Evolutionary conservation across 257 asterid species (phyloP), one percentile per base, ranked within the genome.

Genomic region (Mitragyna speciosa): DNA sequence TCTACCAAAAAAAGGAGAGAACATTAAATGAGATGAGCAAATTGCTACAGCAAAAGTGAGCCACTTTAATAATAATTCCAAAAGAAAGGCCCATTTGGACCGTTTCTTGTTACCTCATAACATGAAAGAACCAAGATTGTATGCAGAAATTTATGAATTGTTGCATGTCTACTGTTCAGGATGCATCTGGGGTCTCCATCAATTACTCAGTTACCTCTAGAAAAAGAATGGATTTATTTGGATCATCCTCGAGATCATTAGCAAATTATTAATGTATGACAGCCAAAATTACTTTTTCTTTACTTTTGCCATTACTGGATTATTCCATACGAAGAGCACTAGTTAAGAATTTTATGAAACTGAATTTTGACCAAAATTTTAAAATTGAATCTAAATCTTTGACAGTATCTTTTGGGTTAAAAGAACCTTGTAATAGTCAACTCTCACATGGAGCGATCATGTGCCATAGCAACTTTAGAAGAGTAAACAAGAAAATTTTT

Each of bases 101-200:
- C 31, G 58, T 43, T 51, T 33, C 12, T 67, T 5, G 81, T 54
- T 51, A 5, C 75, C n/a, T 66, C 69, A 24, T 51, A 43, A 48
- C 36, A 66, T 77, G 75, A 77, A 77, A 67, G 36, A 31, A 24
- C 69, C 75, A 67, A 51, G 65, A 48, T 67, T 78, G 59, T 16
- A 54, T 76, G 72, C 47, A 54, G 70, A 41, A 56, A 69, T 78
- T 39, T 20, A 69, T 54, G 76, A 45, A 77, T 66, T 36, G 31
- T 78, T 69, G 65, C 47, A 16, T 78, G 76, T 56, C 70, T 10
- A 26, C 47, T 24, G 41, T 10, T n/a, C 33, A 56, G 77, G 61
- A 17, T 39, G 39, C 82, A 78, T n/a, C n/a, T 78, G 76, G 82
- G 71, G 77, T 70, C 77, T 56, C 30, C 4, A 8, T 70, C 14